Percentiles rank a stretch among this genome's conserved stretches.
Conservation (phyloP, 345 rosid species). For the Boechera divaricarpa region DNA sequence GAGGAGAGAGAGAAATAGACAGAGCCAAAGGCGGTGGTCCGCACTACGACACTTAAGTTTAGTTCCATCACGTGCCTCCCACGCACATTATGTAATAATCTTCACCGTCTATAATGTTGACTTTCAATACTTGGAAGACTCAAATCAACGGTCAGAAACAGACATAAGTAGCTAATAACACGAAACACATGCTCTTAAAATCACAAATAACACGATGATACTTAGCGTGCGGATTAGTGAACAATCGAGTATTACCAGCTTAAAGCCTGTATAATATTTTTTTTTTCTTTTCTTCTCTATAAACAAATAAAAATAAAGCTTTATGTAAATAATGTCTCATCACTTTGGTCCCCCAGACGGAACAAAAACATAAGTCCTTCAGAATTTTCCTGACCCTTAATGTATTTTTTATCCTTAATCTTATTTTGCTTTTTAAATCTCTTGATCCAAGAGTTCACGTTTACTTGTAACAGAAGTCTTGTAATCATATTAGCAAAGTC, state of each 20-base stretch:
- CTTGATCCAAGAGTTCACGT: constrained; percentile 47
- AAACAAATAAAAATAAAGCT: constrained; percentile 25
- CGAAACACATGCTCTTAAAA: constrained; percentile 22
- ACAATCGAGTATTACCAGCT: constrained; percentile 43
- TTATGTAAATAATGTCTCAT: constrained; percentile 36
- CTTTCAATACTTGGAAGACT: not conserved
- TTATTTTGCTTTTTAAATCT: constrained; percentile 23
- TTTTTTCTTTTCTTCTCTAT: not conserved
- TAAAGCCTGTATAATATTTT: constrained; percentile 39
- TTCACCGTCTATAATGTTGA: not conserved
- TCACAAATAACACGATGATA: constrained; percentile 43
- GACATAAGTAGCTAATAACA: constrained; percentile 7
- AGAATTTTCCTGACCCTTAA: constrained; percentile 32
- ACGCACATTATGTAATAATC: constrained; percentile 20
- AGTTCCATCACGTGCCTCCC: constrained; percentile 35
- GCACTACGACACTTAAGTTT: constrained; percentile 25
- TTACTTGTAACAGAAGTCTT: constrained; percentile 49
- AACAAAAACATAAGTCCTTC: constrained; percentile 41
- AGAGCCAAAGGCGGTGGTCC: constrained; percentile 41
- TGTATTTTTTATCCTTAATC: not conserved
- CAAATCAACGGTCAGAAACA: constrained; percentile 24
- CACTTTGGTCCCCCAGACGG: constrained; percentile 43
- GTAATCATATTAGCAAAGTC: constrained; percentile 37
- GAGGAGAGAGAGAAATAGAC: constrained; percentile 24
- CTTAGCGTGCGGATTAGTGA: constrained; percentile 50